Base-by-base conservation (phyloP, 2,329 filamentous ascomycete genomes). In the Colletotrichum sp. region DNA sequence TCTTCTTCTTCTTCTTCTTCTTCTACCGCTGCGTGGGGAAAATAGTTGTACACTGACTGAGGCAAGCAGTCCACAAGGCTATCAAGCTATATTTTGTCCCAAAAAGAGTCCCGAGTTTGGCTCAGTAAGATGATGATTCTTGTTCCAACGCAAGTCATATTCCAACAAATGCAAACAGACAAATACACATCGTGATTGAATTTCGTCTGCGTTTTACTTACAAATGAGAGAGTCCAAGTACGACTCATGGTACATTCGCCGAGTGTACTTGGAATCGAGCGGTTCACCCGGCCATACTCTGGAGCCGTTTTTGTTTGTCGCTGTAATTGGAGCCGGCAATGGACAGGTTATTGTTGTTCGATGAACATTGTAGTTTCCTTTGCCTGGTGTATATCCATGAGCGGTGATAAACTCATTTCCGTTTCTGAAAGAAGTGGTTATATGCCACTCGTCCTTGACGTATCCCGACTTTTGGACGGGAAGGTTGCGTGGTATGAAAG, bases 401-500 rank as follows among this genome's bases (percentile, higher is more conserved):
- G 44, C 44, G 6, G n/a, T 52, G 10, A 4, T 52, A 3, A 52
- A 52, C 2, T 52, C n/a, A 13, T 52, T 52, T 1, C 44, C n/a
- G n/a, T 7, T 52, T 52, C 44, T 52, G 4, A 52, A 21, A 1
- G 44, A 52, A 21, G 44, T 52, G 44, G n/a, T 52, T 52, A 52
- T 52, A 10, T 52, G n/a, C 44, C n/a, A 52, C 6, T 52, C 44
- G n/a, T 52, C 44, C 44, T 52, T 52, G n/a, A 52, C 3, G 7
- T 1, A 52, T 21, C 44, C 6, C 0, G 12, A 0, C 1, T 21
- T 7, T 24, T 3, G n/a, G 1, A 24, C n/a, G 6, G 44, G 44
- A 52, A n/a, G n/a, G n/a, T n/a, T n/a, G 44, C 44, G 2, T 52
- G 44, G 1, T 7, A 1, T 2, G 1, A 52, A 52, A 2, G 44